A percentile compares a stretch with the other conserved stretches of the same genome.
phyloP scores from a whole-genome alignment of 2,329 filamentous ascomycete species.

The Colletotrichum viniferum region DNA sequence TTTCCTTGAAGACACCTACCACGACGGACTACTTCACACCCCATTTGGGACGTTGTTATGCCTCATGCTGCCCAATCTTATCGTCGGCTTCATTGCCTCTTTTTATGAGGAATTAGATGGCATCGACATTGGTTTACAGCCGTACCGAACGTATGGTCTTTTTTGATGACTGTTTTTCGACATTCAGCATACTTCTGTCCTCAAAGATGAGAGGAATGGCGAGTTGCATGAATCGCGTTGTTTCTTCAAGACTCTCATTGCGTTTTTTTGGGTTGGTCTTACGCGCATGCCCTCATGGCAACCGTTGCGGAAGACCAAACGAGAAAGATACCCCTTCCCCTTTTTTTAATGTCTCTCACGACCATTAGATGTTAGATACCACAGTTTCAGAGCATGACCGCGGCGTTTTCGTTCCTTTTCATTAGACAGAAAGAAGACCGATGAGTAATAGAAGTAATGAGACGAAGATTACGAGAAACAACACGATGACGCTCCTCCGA shows the following conservation, averaged over 20 bases:
- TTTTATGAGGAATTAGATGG: neutral
- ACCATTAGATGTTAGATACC: slow-evolving; percentile 11
- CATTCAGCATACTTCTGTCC: neutral
- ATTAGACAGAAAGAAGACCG: neutral
- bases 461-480: neutral
- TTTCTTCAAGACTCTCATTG: neutral
- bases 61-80: neutral
- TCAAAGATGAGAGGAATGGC: neutral
- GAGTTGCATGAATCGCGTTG: neutral
- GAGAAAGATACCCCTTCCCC: slow-evolving; percentile 17
- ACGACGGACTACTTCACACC: neutral
- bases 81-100: neutral
- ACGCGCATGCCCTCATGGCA: neutral
- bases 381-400: neutral
- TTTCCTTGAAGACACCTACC: slow-evolving; percentile 42
- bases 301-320: neutral
- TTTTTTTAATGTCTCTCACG: neutral
- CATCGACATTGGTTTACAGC: neutral
- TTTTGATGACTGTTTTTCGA: neutral
- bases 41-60: neutral
- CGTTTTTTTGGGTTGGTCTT: neutral
- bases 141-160: neutral
- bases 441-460: neutral
- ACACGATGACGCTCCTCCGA: neutral
- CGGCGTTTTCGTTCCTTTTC: neutral